Evolutionary conservation across 192 early-diverging fungal genomes (phyloP), one percentile per base, ranked within the genome.

Genomic region (Radiomyces spectabilis): DNA sequence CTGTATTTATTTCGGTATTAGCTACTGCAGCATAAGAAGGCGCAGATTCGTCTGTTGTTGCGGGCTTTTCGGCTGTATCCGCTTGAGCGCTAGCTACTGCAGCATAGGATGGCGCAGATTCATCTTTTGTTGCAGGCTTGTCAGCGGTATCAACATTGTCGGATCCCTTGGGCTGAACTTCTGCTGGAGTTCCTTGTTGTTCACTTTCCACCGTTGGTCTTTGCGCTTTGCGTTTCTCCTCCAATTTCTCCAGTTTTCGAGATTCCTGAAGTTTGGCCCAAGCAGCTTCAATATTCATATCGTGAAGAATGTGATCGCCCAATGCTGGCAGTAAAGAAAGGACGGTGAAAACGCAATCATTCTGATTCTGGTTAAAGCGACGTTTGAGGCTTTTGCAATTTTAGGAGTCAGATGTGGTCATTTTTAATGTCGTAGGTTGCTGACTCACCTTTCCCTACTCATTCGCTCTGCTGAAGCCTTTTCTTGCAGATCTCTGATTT

Each of bases 311-410:
- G 32, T 90, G 80, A 40, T 92, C 87, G 46, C 78, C 78, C 31
- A 95, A 66, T 22, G 85, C 84, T 0, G 93, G 91, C 38, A 96
- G 64, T 31, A 94, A 76, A 29, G 87, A 82, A 54, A 85, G 66
- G n/a, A 94, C 85, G 4, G 87, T 86, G 50, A 91, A 92, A 18
- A 80, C 66, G 65, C 92, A 94, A 73, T 98, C 95, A 43, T 85
- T 80, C 59, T 92, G 91, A 70, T 94, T 94, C 76, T 94, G 91
- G 56, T 95, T 88, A 65, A 95, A 98, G 13, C 95, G 82, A 45
- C 88, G 74, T 42, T 84, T 88, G 49, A 95, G 77, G 55, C 85
- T 92, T 63, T 74, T 55, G n/a, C n/a, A n/a, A n/a, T n/a, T n/a
- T n/a, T n/a, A n/a, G n/a, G n/a, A n/a, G n/a, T n/a, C n/a, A n/a